Evolutionary conservation across 768 basidiomycete species (phyloP), one percentile per base, ranked within the genome.

Genomic region (Hypsizygus marmoreus): DNA sequence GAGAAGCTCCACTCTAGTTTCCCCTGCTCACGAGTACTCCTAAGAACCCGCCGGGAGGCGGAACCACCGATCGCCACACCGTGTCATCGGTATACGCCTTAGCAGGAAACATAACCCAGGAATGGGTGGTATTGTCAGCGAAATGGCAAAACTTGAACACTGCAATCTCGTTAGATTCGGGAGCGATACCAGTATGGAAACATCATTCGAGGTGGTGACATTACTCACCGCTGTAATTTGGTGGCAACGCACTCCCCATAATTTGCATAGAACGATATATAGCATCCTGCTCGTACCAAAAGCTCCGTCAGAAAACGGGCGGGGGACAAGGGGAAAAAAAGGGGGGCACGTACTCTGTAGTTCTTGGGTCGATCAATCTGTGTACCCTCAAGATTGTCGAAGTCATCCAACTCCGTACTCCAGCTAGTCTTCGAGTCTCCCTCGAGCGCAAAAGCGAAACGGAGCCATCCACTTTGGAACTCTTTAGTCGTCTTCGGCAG

Each of bases 41-140:
- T 3, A 50, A 14, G 12, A 54, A 23, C 8, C 25, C 23, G 17
- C 39, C 43, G 24, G 40, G 46, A 16, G 33, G 26, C n/a, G 44
- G 50, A 11, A 49, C 47, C 11, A 45, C 2, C 16, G 19, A 17
- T 20, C 54, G 38, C 50, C 53, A 48, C 3, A 50, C 4, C 22
- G 14, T 12, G n/a, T 51, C 42, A 38, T 52, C 26, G 23, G 40
- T 28, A 4, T 25, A 16, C 14, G 28, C 45, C 12, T 25, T 13
- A 1, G 25, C 14, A 13, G 48, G 45, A 28, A 49, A 42, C 26
- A 22, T 24, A 8, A 14, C 4, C 39, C 49, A 54, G 5, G 19
- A n/a, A n/a, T n/a, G n/a, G n/a, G n/a, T n/a, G n/a, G n/a, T n/a
- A n/a, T n/a, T n/a, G n/a, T n/a, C n/a, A n/a, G n/a, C n/a, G n/a